These are phyloP conservation scores for Protomyces inouyei DNA, from an alignment of 1,139 yeast species.

Conservation along the genomic window DNA sequence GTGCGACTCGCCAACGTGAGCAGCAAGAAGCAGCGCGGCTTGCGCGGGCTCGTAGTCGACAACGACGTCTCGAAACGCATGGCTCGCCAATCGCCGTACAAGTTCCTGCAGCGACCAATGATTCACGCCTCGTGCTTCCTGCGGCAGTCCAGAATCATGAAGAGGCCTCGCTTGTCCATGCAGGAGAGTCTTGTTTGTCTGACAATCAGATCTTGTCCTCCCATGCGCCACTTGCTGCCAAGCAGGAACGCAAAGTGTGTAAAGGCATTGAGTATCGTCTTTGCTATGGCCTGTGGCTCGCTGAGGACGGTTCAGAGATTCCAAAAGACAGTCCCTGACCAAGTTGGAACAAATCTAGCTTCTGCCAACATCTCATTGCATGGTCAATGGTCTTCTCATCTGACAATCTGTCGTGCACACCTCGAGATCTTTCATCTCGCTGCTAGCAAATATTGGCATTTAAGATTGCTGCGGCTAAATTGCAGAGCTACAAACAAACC, in stretches of 20 bases:
- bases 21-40: not conserved
- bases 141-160: too few species aligned
- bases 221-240: not conserved
- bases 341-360: too few species aligned
- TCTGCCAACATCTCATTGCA: too few species aligned
- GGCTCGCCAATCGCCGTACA: not conserved
- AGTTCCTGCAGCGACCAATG: not conserved
- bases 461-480: too few species aligned
- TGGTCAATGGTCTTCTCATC: too few species aligned
- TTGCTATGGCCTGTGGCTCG: conserved; percentile 20
- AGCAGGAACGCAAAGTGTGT: not conserved
- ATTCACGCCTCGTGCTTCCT: not conserved
- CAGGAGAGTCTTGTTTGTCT: not conserved
- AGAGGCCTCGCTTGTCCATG: not conserved
- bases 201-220: not conserved
- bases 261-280: conserved; percentile 13
- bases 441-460: too few species aligned
- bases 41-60: not conserved
- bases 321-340: not conserved
- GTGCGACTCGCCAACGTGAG: not conserved
- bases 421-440: too few species aligned
- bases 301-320: not conserved
- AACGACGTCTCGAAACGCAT: not conserved
- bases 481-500: too few species aligned
- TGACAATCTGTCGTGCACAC: too few species aligned